Percentiles rank a stretch among this genome's conserved stretches.
phyloP scores from a whole-genome alignment of 1,284 basidiomycete species.

The Heimioporus punctisporus region DNA sequence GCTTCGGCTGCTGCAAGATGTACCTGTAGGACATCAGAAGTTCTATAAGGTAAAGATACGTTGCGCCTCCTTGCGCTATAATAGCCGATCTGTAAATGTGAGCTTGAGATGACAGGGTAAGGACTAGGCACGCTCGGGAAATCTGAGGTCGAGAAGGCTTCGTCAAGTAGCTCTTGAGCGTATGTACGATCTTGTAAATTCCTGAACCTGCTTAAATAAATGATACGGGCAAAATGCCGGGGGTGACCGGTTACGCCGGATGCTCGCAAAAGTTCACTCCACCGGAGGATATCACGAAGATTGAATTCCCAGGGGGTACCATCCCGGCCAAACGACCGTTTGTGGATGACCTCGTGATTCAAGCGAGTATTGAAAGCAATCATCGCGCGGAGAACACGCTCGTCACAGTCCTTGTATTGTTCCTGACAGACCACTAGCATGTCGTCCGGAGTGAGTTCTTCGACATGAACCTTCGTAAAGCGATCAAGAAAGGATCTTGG shows the following conservation, averaged over 20 bases:
- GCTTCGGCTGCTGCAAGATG: constrained; percentile 79
- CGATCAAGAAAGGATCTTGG: constrained; percentile 98
- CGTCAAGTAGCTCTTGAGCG: constrained; percentile 66
- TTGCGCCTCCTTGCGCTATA: constrained; percentile 54
- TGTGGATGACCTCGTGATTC: constrained; percentile 70
- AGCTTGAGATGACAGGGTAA: constrained; percentile 46
- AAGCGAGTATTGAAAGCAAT: constrained; percentile 84
- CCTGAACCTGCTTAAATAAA: constrained; percentile 92
- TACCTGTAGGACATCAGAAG: constrained; percentile 56
- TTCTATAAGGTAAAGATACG: constrained; percentile 38
- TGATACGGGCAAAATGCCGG: constrained; percentile 51
- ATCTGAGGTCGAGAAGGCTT: constrained; percentile 51
- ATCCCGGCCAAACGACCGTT: constrained; percentile 75
- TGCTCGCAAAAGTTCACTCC: constrained; percentile 69
- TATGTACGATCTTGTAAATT: constrained; percentile 63
- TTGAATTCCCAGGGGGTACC: constrained; percentile 99
- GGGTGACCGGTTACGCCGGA: constrained; percentile 48
- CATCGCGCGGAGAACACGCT: constrained; percentile 70
- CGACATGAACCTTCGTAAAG: constrained; percentile 96
- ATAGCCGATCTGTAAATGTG: constrained; percentile 77
- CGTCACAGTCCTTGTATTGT: constrained; percentile 68
- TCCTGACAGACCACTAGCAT: constrained; percentile 80
- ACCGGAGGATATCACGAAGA: constrained; percentile 93
- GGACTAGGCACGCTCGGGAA: constrained; percentile 15
- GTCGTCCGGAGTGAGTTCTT: constrained; percentile 85